These are phyloP conservation scores for Nannizzia gypsea DNA, from an alignment of 2,329 filamentous ascomycete species.

Conservation along the genomic window DNA sequence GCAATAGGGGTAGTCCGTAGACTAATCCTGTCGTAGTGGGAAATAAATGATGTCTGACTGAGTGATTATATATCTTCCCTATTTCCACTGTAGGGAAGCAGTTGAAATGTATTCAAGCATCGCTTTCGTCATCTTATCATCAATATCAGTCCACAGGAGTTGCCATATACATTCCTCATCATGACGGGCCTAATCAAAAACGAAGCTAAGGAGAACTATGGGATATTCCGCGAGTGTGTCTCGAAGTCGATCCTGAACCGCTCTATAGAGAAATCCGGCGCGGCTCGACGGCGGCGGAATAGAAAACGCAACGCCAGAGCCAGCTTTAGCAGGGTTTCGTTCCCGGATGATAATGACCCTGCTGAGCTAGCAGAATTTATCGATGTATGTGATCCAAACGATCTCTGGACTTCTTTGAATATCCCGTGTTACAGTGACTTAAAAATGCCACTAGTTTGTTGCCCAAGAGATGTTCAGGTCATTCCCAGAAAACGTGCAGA, in stretches of 20 bases:
- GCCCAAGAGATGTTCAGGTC: constrained; percentile 55
- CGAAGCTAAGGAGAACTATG: constrained; percentile 40
- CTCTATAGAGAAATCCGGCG: constrained; percentile 38
- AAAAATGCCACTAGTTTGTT: constrained; percentile 45
- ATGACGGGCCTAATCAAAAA: neutral
- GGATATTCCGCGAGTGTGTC: constrained; percentile 62
- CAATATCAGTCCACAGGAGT: too few relatives aligned
- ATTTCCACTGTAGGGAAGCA: neutral
- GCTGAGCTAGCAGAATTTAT: constrained; percentile 70
- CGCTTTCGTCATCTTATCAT: neutral
- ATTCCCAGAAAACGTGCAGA: constrained; percentile 51
- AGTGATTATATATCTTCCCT: neutral
- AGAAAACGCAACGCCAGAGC: constrained; percentile 11
- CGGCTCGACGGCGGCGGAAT: constrained; percentile 23
- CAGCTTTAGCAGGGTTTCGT: constrained; percentile 10
- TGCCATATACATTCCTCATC: neutral
- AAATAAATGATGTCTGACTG: neutral
- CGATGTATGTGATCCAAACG: constrained; percentile 38
- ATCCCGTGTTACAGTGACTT: neutral
- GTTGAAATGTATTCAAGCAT: neutral
- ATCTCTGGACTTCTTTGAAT: constrained; percentile 5
- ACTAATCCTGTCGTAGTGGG: neutral
- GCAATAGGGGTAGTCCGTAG: neutral
- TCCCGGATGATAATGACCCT: constrained; percentile 31
- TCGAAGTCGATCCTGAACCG: constrained; percentile 56